A percentile compares a stretch with the other conserved stretches of the same genome.
phyloP scores from a whole-genome alignment of 805 yeast species.

The Diddensiella santjacobensis region DNA sequence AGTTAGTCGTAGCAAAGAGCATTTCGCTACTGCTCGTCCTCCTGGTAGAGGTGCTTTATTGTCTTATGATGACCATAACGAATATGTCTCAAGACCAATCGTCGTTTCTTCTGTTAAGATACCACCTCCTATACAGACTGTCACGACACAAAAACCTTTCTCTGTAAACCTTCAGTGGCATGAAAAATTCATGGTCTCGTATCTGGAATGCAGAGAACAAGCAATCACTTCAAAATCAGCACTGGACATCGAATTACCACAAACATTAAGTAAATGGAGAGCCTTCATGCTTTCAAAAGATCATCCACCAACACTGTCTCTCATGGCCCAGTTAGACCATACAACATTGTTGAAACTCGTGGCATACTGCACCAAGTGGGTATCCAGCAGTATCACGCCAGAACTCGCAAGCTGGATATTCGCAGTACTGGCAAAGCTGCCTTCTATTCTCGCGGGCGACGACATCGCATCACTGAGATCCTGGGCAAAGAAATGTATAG shows the following conservation, averaged over 20 bases:
- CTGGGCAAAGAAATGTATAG: conserved; percentile 36
- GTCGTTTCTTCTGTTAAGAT: neutral
- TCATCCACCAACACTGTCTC: conserved; percentile 32
- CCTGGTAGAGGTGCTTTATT: conserved; percentile 3
- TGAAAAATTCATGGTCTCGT: conserved; percentile 9
- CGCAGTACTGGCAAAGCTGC: conserved; percentile 38
- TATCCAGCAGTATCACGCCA: conserved; percentile 31
- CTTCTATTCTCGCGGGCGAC: conserved; percentile 36
- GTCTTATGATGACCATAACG: conserved; percentile 7
- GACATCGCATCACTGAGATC: conserved; percentile 42
- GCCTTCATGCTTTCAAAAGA: conserved; percentile 34
- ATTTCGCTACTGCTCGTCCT: neutral
- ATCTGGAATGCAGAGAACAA: conserved; percentile 12
- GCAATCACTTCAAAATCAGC: neutral
- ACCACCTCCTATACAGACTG: neutral
- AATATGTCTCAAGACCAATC: neutral
- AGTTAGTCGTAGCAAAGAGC: neutral
- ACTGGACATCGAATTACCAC: conserved; percentile 32
- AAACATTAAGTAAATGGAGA: conserved; percentile 43
- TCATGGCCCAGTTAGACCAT: conserved; percentile 37
- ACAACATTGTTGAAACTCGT: conserved; percentile 35
- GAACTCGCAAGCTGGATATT: conserved; percentile 40
- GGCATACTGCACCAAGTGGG: conserved; percentile 44
- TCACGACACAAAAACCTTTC: neutral
- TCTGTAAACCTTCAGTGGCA: conserved; percentile 15